Evolutionary conservation across 176 grass and related monocot genomes (phyloP).

Genomic region (Saccharum officinarum): DNA sequence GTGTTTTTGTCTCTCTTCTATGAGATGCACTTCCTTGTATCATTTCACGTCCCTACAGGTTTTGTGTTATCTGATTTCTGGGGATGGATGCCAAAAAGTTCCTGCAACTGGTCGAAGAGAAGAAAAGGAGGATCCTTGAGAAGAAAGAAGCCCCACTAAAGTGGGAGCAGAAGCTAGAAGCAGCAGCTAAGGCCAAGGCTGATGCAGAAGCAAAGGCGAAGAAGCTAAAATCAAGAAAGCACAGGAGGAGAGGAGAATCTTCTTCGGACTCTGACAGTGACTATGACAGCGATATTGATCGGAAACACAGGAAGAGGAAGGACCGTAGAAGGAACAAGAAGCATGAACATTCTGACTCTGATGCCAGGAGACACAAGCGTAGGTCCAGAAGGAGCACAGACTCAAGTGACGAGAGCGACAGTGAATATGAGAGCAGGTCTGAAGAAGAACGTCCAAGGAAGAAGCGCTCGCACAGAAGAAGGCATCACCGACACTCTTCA

Average conservation of each 20-base stretch:
- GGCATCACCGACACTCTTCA: conserved; percentile 40
- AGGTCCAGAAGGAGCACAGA: conserved; percentile 48
- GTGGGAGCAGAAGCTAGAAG: conserved; percentile 96
- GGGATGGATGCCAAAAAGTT: conserved; percentile 90
- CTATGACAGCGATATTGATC: conserved; percentile 46
- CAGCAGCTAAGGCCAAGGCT: conserved; percentile 66
- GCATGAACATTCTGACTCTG: conserved; percentile 57
- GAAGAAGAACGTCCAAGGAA: conserved; percentile 47
- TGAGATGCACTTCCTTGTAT: conserved; percentile 99
- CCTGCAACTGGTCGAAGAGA: conserved; percentile 89
- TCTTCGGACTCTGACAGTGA: conserved; percentile 59
- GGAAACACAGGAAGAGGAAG: conserved; percentile 74
- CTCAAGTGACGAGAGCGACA: conserved; percentile 45
- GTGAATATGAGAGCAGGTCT: conserved; percentile 25
- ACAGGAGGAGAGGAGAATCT: conserved; percentile 53
- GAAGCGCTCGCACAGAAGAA: conserved; percentile 48
- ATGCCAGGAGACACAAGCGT: conserved; percentile 30
- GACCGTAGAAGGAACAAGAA: conserved; percentile 63
- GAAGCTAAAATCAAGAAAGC: conserved; percentile 63
- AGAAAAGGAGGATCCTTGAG: conserved; percentile 79
- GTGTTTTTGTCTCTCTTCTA: conserved; percentile 79
- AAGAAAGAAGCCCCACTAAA: conserved; percentile 89
- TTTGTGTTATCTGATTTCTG: conserved; percentile 41
- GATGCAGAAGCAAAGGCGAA: conserved; percentile 68
- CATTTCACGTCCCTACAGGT: conserved; percentile 90